phyloP scores from a whole-genome alignment of 306 rosid genomes.

The Fragaria vesca region DNA sequence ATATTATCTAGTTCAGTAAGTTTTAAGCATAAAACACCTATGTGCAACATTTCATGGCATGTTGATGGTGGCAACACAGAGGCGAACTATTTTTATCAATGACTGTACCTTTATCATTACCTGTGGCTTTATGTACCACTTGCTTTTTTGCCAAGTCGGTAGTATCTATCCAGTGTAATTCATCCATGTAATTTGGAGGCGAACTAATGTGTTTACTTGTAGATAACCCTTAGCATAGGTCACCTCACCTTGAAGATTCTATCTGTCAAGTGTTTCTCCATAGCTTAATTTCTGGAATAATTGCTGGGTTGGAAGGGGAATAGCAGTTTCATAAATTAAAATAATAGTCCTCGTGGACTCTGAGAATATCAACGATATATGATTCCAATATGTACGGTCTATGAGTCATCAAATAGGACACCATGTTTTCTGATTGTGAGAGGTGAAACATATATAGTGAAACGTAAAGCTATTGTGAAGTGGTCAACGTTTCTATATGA shows the following conservation, averaged over 20 bases:
- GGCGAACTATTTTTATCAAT: not conserved
- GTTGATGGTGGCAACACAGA: not conserved
- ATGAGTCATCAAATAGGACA: not conserved
- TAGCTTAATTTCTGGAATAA: not conserved
- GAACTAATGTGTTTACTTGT: not conserved
- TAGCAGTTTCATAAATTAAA: not conserved
- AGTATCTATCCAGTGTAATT: not conserved
- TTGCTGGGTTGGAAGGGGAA: constrained; percentile 1
- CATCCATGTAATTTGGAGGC: not conserved
- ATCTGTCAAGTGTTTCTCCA: not conserved
- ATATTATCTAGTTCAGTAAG: not conserved
- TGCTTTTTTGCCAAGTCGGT: not conserved
- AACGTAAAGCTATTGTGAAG: not conserved
- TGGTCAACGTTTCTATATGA: not conserved
- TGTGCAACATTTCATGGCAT: not conserved
- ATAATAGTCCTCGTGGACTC: not conserved
- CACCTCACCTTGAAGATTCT: not conserved
- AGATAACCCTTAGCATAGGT: not conserved
- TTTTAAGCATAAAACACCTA: not conserved
- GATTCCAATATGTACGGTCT: no score
- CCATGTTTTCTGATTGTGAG: not conserved
- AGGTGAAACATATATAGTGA: not conserved
- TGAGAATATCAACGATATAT: no score
- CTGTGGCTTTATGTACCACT: not conserved
- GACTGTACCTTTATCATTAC: not conserved